Evolutionary conservation across 225 moss, liverwort and hornwort genomes (phyloP).

Genomic region (Climacium dendroides): DNA sequence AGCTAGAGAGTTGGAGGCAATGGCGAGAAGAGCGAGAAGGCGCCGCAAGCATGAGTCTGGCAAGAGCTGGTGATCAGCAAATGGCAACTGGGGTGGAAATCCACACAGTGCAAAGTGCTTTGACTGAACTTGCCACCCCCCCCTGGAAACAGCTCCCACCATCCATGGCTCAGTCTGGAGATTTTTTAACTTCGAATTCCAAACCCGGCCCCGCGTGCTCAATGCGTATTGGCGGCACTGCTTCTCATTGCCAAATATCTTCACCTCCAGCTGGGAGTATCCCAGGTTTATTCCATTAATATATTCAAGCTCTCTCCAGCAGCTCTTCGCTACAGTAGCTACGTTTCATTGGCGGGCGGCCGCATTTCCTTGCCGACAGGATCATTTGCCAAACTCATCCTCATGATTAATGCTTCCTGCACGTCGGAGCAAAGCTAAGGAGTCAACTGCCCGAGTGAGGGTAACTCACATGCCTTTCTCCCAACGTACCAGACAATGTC

Average conservation of each 20-base stretch:
- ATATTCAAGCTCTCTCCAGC: background rate
- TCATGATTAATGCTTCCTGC: background rate
- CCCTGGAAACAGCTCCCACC: background rate
- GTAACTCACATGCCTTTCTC: background rate
- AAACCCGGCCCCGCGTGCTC: background rate
- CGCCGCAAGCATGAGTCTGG: background rate
- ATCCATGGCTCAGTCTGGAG: background rate
- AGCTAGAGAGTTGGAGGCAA: background rate
- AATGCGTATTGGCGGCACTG: background rate
- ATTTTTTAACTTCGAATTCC: background rate
- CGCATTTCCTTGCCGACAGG: background rate
- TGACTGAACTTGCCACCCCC: no score
- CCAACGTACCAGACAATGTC: background rate
- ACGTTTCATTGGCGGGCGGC: no score
- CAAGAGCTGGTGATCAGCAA: background rate
- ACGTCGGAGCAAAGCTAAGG: background rate
- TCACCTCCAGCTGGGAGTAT: background rate
- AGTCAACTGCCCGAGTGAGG: background rate
- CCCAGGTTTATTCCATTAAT: background rate
- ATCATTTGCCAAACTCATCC: background rate
- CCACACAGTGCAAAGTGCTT: background rate
- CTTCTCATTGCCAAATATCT: background rate
- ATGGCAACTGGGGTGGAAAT: background rate
- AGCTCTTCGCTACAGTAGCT: background rate
- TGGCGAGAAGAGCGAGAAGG: background rate